Base-by-base conservation (phyloP, 805 yeast genomes). In the Metschnikowia sp. region DNA sequence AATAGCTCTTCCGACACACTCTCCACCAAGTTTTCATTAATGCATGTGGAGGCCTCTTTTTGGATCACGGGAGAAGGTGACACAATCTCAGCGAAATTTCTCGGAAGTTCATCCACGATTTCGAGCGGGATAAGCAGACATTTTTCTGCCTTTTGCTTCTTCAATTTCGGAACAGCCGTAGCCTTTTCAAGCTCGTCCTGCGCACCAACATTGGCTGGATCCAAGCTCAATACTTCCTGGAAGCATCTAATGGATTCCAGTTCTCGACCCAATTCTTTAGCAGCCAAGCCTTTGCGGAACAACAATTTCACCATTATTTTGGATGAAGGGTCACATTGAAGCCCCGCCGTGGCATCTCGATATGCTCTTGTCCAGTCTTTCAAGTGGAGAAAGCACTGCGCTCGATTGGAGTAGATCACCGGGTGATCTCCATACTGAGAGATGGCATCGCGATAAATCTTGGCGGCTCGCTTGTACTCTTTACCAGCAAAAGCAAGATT, bases 371-470 rank as follows among this genome's bases (percentile, higher is more conserved):
- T 55, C 73, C 76, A 82, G 31, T 76, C 74, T 6, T 66, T 56
- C 4, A 81, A 59, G 47, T 82, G 81, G 36, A 84, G 59, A 51
- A 77, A 73, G n/a, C 88, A 73, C 69, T 82, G 81, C 0, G 94
- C 86, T 38, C 85, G 65, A 58, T 86, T 86, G n/a, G 91, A 77
- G 58, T 74, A 82, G 1, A 82, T 66, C 0, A 83, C 74, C 0
- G 90, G 75, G 50, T 81, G 78, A 0, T 53, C 33, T 0, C 82
- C 75, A 42, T 78, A 78, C 13, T 70, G 31, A 8, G 64, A 64
- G 33, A 83, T 70, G 3, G 91, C 89, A 42, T 77, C 75, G 10
- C 78, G 61, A 60, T 86, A 86, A 0, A 72, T 62, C 22, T 70
- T 59, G 1, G 78, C 76, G 0, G 94, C 89, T 29, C 69, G 68